phyloP scores from a whole-genome alignment of 139 green algal species.

The Zygnema circumcarinatum region DNA sequence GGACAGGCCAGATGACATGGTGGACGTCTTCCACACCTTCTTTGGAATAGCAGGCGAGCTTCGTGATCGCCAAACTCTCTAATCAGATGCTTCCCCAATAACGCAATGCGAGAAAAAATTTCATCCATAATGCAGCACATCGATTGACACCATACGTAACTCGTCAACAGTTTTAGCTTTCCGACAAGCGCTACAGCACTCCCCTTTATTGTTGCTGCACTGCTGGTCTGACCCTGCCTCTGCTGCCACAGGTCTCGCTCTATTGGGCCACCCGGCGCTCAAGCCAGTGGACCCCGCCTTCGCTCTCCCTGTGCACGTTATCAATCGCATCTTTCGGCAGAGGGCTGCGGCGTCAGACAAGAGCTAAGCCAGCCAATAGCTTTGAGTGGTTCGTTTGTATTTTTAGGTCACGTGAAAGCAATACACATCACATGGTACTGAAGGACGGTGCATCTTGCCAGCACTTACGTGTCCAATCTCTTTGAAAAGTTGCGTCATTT shows the following conservation, averaged over 20 bases:
- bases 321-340: constrained; percentile 62
- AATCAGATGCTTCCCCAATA: constrained; percentile 1
- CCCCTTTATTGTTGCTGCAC: neutral
- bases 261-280: constrained; percentile 83
- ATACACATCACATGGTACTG: too few relatives aligned
- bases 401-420: too few relatives aligned
- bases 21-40: constrained; percentile 98
- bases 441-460: too few relatives aligned
- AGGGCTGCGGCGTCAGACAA: too few relatives aligned
- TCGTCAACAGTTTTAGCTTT: neutral
- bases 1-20: constrained; percentile 93
- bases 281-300: constrained; percentile 83
- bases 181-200: neutral
- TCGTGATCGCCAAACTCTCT: constrained; percentile 3
- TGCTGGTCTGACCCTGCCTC: neutral
- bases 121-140: too few relatives aligned
- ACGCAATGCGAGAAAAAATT: too few relatives aligned
- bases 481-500: too few relatives aligned
- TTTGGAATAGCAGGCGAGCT: constrained; percentile 87
- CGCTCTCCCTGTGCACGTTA: constrained; percentile 80
- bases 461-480: too few relatives aligned
- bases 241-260: constrained; percentile 69
- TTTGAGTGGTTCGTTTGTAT: too few relatives aligned
- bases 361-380: too few relatives aligned
- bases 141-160: neutral